phyloP scores from a whole-genome alignment of 805 yeast genomes.

The Sungouiozyma ichnusensis region DNA sequence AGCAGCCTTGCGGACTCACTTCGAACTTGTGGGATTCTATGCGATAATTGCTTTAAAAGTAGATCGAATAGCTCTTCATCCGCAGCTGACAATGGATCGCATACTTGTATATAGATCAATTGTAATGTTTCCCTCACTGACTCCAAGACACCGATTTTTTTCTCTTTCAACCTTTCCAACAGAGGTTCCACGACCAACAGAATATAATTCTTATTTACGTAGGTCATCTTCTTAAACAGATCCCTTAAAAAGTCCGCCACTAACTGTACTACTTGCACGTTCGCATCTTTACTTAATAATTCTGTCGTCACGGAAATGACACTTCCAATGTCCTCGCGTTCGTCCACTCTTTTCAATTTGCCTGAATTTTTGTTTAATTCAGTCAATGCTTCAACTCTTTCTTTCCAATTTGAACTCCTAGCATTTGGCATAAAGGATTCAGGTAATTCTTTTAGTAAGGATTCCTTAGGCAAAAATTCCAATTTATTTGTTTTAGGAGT shows the following conservation, averaged over 20 bases:
- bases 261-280: constrained; percentile 71
- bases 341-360: constrained; percentile 45
- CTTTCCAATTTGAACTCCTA: constrained; percentile 75
- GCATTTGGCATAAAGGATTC: constrained; percentile 44
- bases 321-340: constrained; percentile 47
- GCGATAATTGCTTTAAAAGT: constrained; percentile 50
- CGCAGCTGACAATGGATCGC: background rate
- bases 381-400: constrained; percentile 75
- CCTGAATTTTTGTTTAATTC: constrained; percentile 39
- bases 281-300: constrained; percentile 70
- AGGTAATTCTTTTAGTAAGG: constrained; percentile 54
- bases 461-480: constrained; percentile 60
- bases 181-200: constrained; percentile 45
- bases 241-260: constrained; percentile 58
- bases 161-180: constrained; percentile 80
- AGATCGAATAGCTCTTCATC: constrained; percentile 36
- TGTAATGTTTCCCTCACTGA: constrained; percentile 60
- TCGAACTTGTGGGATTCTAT: constrained; percentile 76
- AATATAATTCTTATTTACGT: constrained; percentile 40
- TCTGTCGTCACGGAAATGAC: constrained; percentile 54
- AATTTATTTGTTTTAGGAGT: constrained; percentile 21
- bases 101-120: constrained; percentile 36
- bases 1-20: constrained; percentile 59
- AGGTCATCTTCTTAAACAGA: constrained; percentile 57
- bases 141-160: constrained; percentile 66